phyloP scores from a whole-genome alignment of 306 rosid genomes.

The Fagus crenata region DNA sequence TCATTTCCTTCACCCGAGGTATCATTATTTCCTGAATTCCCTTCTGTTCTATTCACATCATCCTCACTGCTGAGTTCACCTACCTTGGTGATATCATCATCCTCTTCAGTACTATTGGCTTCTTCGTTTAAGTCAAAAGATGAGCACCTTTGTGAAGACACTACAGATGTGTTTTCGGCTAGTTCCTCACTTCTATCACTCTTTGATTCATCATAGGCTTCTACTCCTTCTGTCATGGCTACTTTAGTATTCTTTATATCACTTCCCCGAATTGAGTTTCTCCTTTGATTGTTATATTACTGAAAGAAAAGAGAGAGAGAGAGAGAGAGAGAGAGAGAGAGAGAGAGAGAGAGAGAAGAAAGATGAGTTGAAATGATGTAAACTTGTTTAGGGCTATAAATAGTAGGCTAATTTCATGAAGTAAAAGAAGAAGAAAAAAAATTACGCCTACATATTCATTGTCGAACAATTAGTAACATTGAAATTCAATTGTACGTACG shows the following conservation, averaged over 20 bases:
- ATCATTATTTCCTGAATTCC: conserved; percentile 28
- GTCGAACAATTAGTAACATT: too few relatives aligned
- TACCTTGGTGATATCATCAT: neutral
- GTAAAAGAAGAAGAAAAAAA: neutral
- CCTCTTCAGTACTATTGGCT: conserved; percentile 39
- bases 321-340: neutral
- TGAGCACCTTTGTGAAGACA: conserved; percentile 49
- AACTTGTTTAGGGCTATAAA: neutral
- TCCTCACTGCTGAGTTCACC: conserved; percentile 21
- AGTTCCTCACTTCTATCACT: conserved; percentile 29
- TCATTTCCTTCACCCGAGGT: conserved; percentile 39
- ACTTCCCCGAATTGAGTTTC: conserved; percentile 11
- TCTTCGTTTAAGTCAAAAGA: conserved; percentile 67
- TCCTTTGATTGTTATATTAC: neutral
- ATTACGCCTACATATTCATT: neutral
- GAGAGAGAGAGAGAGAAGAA: neutral
- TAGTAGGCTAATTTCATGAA: neutral
- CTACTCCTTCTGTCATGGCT: conserved; percentile 41
- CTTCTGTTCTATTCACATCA: conserved; percentile 24
- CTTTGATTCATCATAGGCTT: conserved; percentile 19
- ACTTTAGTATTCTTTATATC: conserved; percentile 17
- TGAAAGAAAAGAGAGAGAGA: neutral
- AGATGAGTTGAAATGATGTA: neutral
- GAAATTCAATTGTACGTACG: too few relatives aligned
- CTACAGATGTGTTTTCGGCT: conserved; percentile 35